phyloP scores from a whole-genome alignment of 192 early-diverging fungal genomes.

The Rhizoclosmatium sp. region DNA sequence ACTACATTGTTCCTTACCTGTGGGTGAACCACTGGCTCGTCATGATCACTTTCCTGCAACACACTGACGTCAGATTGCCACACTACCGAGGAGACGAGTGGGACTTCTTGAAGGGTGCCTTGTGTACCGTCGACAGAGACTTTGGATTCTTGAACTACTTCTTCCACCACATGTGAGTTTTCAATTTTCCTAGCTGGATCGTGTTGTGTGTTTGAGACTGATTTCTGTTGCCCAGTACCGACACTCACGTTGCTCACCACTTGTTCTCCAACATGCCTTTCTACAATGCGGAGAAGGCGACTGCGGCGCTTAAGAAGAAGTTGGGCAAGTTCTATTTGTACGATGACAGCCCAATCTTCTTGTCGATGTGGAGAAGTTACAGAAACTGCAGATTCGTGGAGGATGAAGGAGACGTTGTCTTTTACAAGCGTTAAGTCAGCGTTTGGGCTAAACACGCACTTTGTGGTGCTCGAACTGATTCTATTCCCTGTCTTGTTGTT shows the following conservation, averaged over 20 bases:
- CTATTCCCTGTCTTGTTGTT: not conserved
- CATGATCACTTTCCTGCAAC: constrained; percentile 94
- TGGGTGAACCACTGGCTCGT: constrained; percentile 96
- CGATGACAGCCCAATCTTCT: constrained; percentile 74
- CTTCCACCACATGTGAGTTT: constrained; percentile 61
- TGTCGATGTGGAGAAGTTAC: constrained; percentile 75
- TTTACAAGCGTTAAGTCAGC: constrained; percentile 15
- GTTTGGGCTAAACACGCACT: too few species aligned
- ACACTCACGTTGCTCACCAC: constrained; percentile 96
- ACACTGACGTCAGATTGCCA: constrained; percentile 88
- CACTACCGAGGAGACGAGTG: constrained; percentile 85
- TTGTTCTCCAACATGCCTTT: constrained; percentile 96
- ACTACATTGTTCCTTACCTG: constrained; percentile 91
- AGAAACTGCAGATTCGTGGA: constrained; percentile 88
- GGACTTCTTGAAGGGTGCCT: constrained; percentile 92
- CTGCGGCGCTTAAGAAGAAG: constrained; percentile 76
- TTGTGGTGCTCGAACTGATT: too few species aligned
- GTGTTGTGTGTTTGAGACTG: constrained; percentile 26
- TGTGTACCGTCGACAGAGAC: constrained; percentile 89
- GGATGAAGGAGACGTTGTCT: constrained; percentile 71
- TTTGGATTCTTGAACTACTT: constrained; percentile 89
- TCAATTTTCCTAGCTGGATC: not conserved
- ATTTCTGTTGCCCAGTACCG: constrained; percentile 71
- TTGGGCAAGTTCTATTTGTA: constrained; percentile 82
- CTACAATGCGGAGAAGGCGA: constrained; percentile 92